Percentiles rank a stretch among this genome's conserved stretches.
phyloP scores from a whole-genome alignment of 495 filamentous ascomycete species.

The Aspergillus nidulans region DNA sequence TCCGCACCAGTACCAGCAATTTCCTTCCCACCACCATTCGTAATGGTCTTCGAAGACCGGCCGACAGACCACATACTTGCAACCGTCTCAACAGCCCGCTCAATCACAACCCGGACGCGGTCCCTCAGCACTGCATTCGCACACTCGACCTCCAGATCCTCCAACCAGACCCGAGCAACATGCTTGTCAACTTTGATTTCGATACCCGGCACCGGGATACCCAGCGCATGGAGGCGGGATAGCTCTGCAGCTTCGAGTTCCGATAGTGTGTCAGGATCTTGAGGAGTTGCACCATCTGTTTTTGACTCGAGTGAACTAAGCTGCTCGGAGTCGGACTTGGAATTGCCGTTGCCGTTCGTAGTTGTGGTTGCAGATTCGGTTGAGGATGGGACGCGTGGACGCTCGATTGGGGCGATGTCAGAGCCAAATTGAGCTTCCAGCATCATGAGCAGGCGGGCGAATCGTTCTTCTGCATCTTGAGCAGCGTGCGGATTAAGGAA shows the following conservation, averaged over 20 bases:
- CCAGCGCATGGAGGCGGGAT: slow-evolving; percentile 67
- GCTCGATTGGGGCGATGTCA: slow-evolving; percentile 67
- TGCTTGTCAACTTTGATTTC: slow-evolving; percentile 85
- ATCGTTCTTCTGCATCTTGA: slow-evolving; percentile 64
- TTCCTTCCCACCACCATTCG: slow-evolving; percentile 19
- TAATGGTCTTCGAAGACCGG: slow-evolving; percentile 11
- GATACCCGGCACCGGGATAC: slow-evolving; percentile 84
- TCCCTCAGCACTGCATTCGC: slow-evolving; percentile 66
- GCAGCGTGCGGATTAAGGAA: slow-evolving; percentile 66
- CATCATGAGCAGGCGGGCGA: slow-evolving; percentile 86
- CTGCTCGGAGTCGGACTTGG: slow-evolving; percentile 28
- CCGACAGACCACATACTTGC: slow-evolving; percentile 62
- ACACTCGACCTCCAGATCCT: slow-evolving; percentile 86
- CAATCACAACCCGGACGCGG: slow-evolving; percentile 81
- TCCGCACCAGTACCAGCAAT: slow-evolving; percentile 3
- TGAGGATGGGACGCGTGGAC: slow-evolving; percentile 49
- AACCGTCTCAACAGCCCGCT: slow-evolving; percentile 86
- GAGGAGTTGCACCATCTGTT: slow-evolving; percentile 19
- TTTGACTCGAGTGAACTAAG: slow-evolving; percentile 8
- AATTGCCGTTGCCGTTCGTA: slow-evolving; percentile 32
- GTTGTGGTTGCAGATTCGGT: slow-evolving; percentile 15
- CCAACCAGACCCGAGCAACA: slow-evolving; percentile 84
- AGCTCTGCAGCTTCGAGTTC: slow-evolving; percentile 58
- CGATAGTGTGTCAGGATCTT: slow-evolving; percentile 43
- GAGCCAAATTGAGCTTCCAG: slow-evolving; percentile 93